A percentile compares a stretch with the other conserved stretches of the same genome.
phyloP scores from a whole-genome alignment of 164 flowering plant species.

The Platanus orientalis region DNA sequence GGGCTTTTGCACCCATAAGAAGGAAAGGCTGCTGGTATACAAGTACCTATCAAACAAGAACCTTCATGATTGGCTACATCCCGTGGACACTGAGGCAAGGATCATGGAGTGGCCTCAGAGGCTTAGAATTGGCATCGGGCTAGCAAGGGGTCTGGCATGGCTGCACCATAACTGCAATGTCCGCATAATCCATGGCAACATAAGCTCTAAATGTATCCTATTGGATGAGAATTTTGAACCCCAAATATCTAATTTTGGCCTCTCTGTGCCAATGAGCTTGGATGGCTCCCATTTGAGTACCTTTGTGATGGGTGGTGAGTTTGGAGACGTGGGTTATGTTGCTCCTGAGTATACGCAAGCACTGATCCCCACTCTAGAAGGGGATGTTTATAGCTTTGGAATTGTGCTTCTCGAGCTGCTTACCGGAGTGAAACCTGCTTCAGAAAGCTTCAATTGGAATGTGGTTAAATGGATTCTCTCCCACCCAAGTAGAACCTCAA shows the following conservation, averaged over 20 bases:
- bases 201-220: constrained; percentile 23
- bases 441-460: constrained; percentile 10
- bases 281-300: too few relatives aligned
- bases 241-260: too few relatives aligned
- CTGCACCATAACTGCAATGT: constrained; percentile 24
- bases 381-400: constrained; percentile 25
- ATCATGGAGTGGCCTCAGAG: constrained; percentile 20
- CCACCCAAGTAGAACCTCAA: not conserved
- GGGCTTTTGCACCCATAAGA: constrained; percentile 32
- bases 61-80: constrained; percentile 25
- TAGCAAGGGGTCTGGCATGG: constrained; percentile 26
- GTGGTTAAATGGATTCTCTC: constrained; percentile 14
- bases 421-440: constrained; percentile 9
- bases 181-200: constrained; percentile 19
- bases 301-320: too few relatives aligned
- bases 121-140: constrained; percentile 17
- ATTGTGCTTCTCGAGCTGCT: constrained; percentile 17
- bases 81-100: not conserved
- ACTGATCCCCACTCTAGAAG: constrained; percentile 8
- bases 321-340: too few relatives aligned
- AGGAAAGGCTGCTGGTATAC: constrained; percentile 35
- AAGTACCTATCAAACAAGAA: constrained; percentile 28
- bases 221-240: too few relatives aligned
- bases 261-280: too few relatives aligned
- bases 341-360: too few relatives aligned